Base-by-base conservation (phyloP, 306 rosid genomes). In the Clitoria ternatea region DNA sequence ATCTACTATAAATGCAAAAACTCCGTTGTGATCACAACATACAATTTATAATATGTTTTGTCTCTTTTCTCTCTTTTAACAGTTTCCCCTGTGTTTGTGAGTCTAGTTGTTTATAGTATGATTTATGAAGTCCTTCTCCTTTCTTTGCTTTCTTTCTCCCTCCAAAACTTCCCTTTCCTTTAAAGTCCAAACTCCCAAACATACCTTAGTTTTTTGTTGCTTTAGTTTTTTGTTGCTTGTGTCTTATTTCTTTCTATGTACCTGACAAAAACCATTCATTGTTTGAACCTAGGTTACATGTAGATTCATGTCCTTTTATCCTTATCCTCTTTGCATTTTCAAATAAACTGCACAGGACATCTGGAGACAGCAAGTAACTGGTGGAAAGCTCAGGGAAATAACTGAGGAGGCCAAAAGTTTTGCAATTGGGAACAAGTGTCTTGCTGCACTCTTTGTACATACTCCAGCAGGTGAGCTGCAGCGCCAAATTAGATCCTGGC, bases 391-490 rank as follows among this genome's bases (percentile, higher is more conserved):
- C 36, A 89, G 94, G 80, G 98, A 94, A 84, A 89, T 90, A 64
- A 87, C 87, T 4, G 98, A 94, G 82, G 98, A 90, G 40, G 98
- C 98, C 60, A 94, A 90, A 85, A 73, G 77, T 72, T 94, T 87
- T 89, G 94, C 97, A 44, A 49, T 89, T 78, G 97, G 95, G 73
- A 94, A 90, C 83, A 90, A 83, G 80, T 85, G 89, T 47, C 92
- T 94, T 79, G 98, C 98, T 77, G 97, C 98, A 29, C 86, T 94
- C 54, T 94, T 94, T 87, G 98, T 94, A 52, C 98, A 94, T 66
- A 94, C 97, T 68, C 98, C 98, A 18, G 98, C 98, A 0, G 98
- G 98, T 40, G 98, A 94, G 84, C 87, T 90, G 80, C 97, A 94
- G 87, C 94, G 98, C 60, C 97, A 89, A 85, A 92, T 90, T 79